Evolutionary conservation across 176 grass and related monocot species (phyloP).

Genomic region (Musa acuminata): DNA sequence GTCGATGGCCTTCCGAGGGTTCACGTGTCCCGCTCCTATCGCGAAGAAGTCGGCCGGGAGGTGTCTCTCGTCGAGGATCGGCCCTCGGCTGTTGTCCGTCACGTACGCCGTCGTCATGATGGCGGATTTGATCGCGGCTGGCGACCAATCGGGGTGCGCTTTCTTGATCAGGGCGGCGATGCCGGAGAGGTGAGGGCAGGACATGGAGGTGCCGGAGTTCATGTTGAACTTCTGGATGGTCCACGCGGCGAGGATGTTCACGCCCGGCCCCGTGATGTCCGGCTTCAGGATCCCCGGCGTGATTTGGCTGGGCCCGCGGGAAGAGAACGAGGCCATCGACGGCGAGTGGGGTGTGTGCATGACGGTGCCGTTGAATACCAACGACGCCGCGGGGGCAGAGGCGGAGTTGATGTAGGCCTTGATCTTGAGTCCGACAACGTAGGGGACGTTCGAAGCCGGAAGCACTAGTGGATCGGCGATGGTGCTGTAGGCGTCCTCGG

Average conservation of each 20-base stretch:
- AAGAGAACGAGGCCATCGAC: constrained; percentile 50
- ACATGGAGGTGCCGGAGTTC: constrained; percentile 74
- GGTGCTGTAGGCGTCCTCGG: constrained; percentile 24
- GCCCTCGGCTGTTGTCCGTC: constrained; percentile 30
- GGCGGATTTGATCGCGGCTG: constrained; percentile 64
- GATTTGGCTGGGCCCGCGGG: constrained; percentile 35
- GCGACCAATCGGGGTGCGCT: constrained; percentile 56
- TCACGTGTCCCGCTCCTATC: constrained; percentile 49
- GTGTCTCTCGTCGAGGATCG: constrained; percentile 30
- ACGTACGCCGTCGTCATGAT: constrained; percentile 51
- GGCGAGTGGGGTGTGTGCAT: constrained; percentile 33
- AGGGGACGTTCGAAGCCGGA: constrained; percentile 39
- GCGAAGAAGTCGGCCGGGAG: constrained; percentile 32
- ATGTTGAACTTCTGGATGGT: constrained; percentile 35
- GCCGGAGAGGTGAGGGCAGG: constrained; percentile 49
- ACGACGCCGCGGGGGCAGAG: constrained; percentile 6
- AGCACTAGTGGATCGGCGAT: constrained; percentile 37
- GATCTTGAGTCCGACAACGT: constrained; percentile 28
- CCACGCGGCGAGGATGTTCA: constrained; percentile 48
- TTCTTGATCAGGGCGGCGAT: constrained; percentile 51
- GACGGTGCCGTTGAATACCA: constrained; percentile 42
- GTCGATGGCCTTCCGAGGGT: constrained; percentile 42
- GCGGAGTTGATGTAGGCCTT: constrained; percentile 28
- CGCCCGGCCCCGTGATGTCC: constrained; percentile 52
- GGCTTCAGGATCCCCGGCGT: constrained; percentile 59